Percentiles rank a stretch among this genome's conserved stretches.
Evolutionary conservation across 371 early-diverging fungal genomes (phyloP).

Genomic region (Scutellospora calospora): DNA sequence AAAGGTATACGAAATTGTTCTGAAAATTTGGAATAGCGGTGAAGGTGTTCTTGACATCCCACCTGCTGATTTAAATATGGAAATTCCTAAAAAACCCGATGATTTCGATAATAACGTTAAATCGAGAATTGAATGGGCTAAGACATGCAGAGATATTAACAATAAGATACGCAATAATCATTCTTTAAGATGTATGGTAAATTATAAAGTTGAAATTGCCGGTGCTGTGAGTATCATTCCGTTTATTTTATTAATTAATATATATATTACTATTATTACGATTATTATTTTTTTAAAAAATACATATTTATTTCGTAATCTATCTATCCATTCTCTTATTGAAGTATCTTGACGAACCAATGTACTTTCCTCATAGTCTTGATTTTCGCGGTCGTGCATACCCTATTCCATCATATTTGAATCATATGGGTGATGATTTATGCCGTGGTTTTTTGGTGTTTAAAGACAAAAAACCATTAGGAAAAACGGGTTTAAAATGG

Average conservation of each 20-base stretch:
- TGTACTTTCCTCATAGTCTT: slow-evolving; percentile 98
- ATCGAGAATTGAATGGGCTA: slow-evolving; percentile 65
- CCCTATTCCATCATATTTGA: slow-evolving; percentile 95
- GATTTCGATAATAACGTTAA: slow-evolving; percentile 73
- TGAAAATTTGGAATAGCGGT: slow-evolving; percentile 92
- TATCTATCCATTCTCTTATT: slow-evolving; percentile 11
- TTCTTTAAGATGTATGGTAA: slow-evolving; percentile 90
- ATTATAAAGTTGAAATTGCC: slow-evolving; percentile 97
- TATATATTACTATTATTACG: neutral
- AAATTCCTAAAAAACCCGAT: slow-evolving; percentile 71
- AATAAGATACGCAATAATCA: slow-evolving; percentile 75
- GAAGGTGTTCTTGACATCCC: slow-evolving; percentile 82
- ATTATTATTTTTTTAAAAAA: neutral
- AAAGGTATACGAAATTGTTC: slow-evolving; percentile 77
- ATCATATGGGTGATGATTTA: slow-evolving; percentile 96
- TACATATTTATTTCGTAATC: neutral
- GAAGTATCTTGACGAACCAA: slow-evolving; percentile 86
- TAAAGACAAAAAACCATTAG: slow-evolving; percentile 85
- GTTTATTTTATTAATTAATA: slow-evolving; percentile 7
- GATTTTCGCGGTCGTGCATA: slow-evolving; percentile 99
- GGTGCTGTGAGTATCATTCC: slow-evolving; percentile 71
- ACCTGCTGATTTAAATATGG: slow-evolving; percentile 56
- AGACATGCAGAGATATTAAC: slow-evolving; percentile 59
- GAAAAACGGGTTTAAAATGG: slow-evolving; percentile 90
- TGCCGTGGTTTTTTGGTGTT: slow-evolving; percentile 93